These are phyloP conservation scores for Perkinsus chesapeaki DNA, from an alignment of 169 alveolate species.

Conservation along the genomic window DNA sequence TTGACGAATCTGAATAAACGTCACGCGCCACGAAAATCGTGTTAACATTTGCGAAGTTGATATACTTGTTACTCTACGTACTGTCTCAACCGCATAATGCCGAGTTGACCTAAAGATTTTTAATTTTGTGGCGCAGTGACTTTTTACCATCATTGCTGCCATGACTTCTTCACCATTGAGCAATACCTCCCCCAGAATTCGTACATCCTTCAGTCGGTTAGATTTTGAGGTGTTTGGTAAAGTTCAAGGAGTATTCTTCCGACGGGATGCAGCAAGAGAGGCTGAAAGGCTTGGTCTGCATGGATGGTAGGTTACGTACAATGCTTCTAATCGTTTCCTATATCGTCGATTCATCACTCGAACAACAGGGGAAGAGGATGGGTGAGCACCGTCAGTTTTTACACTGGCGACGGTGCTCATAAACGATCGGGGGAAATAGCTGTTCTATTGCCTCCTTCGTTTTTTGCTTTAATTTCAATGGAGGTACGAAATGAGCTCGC, in stretches of 20 bases:
- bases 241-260: constrained; percentile 50
- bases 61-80: not conserved
- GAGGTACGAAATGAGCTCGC: no score
- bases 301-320: no score
- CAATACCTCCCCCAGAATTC: not conserved
- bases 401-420: no score
- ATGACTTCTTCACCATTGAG: not conserved
- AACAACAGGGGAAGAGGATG: no score
- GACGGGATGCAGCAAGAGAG: constrained; percentile 30
- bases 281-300: constrained; percentile 34
- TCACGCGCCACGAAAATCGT: not conserved
- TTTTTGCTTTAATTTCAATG: no score
- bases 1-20: not conserved
- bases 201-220: not conserved
- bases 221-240: constrained; percentile 44
- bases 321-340: no score
- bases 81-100: not conserved
- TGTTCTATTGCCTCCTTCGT: no score
- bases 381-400: no score
- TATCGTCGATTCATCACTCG: no score
- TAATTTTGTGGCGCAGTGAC: not conserved
- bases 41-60: not conserved
- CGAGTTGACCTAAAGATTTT: not conserved
- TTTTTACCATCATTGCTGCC: not conserved
- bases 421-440: no score